Evolutionary conservation across 345 rosid genomes (phyloP).

Genomic region (Eucalyptus sp.): DNA sequence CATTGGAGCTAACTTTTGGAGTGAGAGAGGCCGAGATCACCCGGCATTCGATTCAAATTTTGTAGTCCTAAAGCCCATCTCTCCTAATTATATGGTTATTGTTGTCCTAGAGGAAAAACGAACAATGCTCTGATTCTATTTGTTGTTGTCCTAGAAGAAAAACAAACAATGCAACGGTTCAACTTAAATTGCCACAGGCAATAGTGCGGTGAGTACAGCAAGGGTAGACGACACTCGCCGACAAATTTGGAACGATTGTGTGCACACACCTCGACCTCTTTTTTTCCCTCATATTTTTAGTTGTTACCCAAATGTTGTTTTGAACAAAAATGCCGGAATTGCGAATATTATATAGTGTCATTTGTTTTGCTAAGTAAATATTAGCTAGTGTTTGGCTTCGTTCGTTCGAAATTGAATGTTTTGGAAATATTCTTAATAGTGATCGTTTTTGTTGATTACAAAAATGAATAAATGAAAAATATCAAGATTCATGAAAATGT

Average conservation of each 20-base stretch:
- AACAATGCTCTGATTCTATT: too few relatives aligned
- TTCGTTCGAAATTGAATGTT: background rate
- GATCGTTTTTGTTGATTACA: background rate
- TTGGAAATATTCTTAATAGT: too few relatives aligned
- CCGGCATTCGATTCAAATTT: background rate
- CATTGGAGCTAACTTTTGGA: too few relatives aligned
- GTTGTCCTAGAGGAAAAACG: background rate
- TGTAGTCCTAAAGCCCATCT: background rate
- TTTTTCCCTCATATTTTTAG: too few relatives aligned
- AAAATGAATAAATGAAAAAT: accelerated
- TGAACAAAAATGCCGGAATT: background rate
- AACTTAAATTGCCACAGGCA: background rate
- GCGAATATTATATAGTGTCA: accelerated
- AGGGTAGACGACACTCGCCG: background rate
- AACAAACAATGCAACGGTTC: background rate
- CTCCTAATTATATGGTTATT: background rate
- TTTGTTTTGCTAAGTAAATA: background rate
- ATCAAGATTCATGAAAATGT: too few relatives aligned
- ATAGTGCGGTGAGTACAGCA: background rate
- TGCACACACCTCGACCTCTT: background rate
- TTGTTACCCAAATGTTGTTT: background rate
- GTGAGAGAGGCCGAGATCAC: too few relatives aligned
- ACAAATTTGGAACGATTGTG: background rate
- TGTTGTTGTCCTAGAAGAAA: too few relatives aligned
- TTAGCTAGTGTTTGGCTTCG: background rate